phyloP scores from a whole-genome alignment of 495 filamentous ascomycete genomes.

The Apodospora peruviana region DNA sequence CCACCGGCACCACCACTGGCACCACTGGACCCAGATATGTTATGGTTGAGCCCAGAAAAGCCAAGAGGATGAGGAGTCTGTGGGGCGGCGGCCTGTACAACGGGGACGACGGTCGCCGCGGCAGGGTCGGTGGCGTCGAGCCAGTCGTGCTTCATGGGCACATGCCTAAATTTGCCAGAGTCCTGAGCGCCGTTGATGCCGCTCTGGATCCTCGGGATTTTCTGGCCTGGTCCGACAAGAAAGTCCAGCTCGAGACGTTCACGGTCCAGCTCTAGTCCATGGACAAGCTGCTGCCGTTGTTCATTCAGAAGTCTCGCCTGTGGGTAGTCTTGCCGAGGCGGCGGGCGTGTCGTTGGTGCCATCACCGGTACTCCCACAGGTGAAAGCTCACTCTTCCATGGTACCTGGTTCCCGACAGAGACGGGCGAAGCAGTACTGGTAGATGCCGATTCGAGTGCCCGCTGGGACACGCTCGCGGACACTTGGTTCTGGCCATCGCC shows the following conservation, averaged over 20 bases:
- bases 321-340: background rate
- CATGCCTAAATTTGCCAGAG: constrained; percentile 26
- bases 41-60: too few relatives aligned
- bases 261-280: constrained; percentile 52
- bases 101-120: background rate
- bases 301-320: constrained; percentile 34
- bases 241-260: constrained; percentile 66
- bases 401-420: constrained; percentile 15
- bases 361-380: constrained; percentile 9
- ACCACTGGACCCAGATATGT: too few relatives aligned
- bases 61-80: background rate
- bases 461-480: constrained; percentile 3
- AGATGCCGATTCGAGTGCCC: constrained; percentile 27
- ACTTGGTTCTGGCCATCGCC: background rate
- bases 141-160: constrained; percentile 41
- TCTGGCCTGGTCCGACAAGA: constrained; percentile 47
- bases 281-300: constrained; percentile 49
- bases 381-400: constrained; percentile 21
- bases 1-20: background rate
- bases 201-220: constrained; percentile 28
- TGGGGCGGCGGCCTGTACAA: background rate
- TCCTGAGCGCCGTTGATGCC: constrained; percentile 34
- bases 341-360: background rate
- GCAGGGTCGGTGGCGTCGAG: constrained; percentile 24
- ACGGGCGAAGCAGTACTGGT: constrained; percentile 32